These are phyloP conservation scores for Komagataella pseudopastoris DNA, from an alignment of 805 yeast species.

Conservation along the genomic window DNA sequence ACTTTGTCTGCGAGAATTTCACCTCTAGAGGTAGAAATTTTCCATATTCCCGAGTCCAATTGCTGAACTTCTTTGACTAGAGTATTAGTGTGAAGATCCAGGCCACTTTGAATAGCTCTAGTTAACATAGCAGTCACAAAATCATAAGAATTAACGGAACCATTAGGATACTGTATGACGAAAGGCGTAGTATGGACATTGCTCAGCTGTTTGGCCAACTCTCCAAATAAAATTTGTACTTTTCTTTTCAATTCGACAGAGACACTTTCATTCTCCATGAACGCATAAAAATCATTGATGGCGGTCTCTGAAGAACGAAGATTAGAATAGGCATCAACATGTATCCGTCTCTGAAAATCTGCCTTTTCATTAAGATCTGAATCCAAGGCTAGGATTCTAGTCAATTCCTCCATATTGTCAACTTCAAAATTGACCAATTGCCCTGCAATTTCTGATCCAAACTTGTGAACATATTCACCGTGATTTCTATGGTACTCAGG, in stretches of 20 bases:
- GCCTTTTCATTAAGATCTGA: neutral
- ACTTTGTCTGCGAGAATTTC: slow-evolving; percentile 16
- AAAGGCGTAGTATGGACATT: slow-evolving; percentile 17
- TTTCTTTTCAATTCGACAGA: slow-evolving; percentile 14
- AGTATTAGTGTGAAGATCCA: slow-evolving; percentile 28
- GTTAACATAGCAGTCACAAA: slow-evolving; percentile 20
- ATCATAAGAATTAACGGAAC: slow-evolving; percentile 31
- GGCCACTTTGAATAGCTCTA: slow-evolving; percentile 17
- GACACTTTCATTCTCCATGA: slow-evolving; percentile 15
- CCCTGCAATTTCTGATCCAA: slow-evolving; percentile 13
- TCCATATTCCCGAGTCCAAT: slow-evolving; percentile 15
- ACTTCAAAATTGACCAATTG: slow-evolving; percentile 20
- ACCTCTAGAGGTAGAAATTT: slow-evolving; percentile 20
- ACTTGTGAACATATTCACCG: slow-evolving; percentile 2
- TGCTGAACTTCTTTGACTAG: slow-evolving; percentile 16
- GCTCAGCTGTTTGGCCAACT: slow-evolving; percentile 14
- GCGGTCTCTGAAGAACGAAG: slow-evolving; percentile 1
- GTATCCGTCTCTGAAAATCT: neutral
- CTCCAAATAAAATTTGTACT: slow-evolving; percentile 19
- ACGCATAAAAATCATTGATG: slow-evolving; percentile 9
- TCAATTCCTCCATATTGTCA: slow-evolving; percentile 16
- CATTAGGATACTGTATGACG: slow-evolving; percentile 25
- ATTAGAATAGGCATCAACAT: neutral
- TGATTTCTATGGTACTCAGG: slow-evolving; percentile 16
- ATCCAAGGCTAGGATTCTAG: slow-evolving; percentile 9